Base-by-base conservation (phyloP, 2,329 filamentous ascomycete species). In the Rhexocercosporidium sp. region DNA sequence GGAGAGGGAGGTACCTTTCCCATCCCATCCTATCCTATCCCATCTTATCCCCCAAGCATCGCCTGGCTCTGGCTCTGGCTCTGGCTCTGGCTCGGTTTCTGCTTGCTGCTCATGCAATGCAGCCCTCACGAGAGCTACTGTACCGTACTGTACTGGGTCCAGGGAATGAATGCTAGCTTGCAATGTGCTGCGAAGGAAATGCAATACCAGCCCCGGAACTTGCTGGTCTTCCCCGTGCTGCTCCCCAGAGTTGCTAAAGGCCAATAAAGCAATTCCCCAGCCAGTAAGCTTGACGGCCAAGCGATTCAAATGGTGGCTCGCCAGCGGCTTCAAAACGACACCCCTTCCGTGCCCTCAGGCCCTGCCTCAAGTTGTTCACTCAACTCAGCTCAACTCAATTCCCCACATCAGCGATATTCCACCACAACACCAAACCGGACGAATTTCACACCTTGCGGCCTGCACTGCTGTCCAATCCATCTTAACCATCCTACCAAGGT, bases 391-490 rank as follows among this genome's bases (percentile, higher is more conserved):
- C 16, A 18, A 46, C 20, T 53, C 22, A 16, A 27, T 8, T 57
- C 37, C 12, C 27, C 12, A 46, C 37, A 41, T 62, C 46, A 39
- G 41, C 41, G n/a, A 47, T 37, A 18, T 5, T 37, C 49, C 20
- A 25, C 49, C 34, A 61, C 44, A 62, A 47, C 27, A 29, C 18
- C 27, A n/a, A n/a, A n/a, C 39, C 53, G 41, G 41, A 59, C 53
- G 2, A 59, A 25, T 64, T 39, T 34, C 56, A 59, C 44, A 22
- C 47, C 41, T n/a, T 68, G 59, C 63, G 47, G 60, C 63, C 66
- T 68, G 66, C 66, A 64, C 25, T 63, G 62, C 53, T 66, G 63
- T 60, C 66, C 60, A 63, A 66, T 46, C 39, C 65, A 18, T 54
- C 20, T 54, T 11, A 16, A 22, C 39, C 59, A 25, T 14, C 22